A percentile compares a stretch with the other conserved stretches of the same genome.
These are phyloP conservation scores for Sphaerosporella brunnea DNA, from an alignment of 495 filamentous ascomycete species.

Conservation along the genomic window DNA sequence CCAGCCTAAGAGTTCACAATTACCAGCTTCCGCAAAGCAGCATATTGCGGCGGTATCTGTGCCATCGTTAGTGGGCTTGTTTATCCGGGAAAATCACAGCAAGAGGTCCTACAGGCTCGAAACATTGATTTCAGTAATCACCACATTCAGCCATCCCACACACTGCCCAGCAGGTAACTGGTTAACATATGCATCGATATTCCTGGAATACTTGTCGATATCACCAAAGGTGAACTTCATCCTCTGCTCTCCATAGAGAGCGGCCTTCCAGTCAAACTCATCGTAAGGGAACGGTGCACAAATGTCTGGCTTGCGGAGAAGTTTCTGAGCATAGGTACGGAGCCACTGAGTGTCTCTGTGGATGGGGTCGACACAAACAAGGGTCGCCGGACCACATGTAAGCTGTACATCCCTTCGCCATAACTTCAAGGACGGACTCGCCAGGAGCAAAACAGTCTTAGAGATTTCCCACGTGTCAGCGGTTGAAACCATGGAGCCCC, in stretches of 20 bases:
- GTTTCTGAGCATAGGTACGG: not conserved
- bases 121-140: slow-evolving; percentile 7
- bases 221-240: slow-evolving; percentile 4
- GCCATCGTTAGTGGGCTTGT: not conserved
- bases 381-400: not conserved
- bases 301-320: slow-evolving; percentile 1
- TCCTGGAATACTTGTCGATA: slow-evolving; percentile 2
- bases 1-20: no score
- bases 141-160: slow-evolving; percentile 5
- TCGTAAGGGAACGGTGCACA: slow-evolving; percentile 2
- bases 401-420: slow-evolving; percentile 2
- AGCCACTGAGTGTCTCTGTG: slow-evolving; percentile 3
- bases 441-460: slow-evolving; percentile 4
- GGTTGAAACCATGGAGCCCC: not conserved
- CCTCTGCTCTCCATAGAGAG: not conserved
- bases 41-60: slow-evolving; percentile 2
- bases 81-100: not conserved
- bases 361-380: slow-evolving; percentile 4
- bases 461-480: slow-evolving; percentile 2
- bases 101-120: slow-evolving; percentile 3
- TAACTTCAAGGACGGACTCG: not conserved
- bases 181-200: slow-evolving; percentile 1
- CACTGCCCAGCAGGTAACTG: not conserved
- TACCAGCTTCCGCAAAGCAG: slow-evolving; percentile 5
- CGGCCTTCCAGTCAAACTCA: slow-evolving; percentile 2